phyloP scores from a whole-genome alignment of 176 grass and related monocot species.

The Aegilops bicornis region DNA sequence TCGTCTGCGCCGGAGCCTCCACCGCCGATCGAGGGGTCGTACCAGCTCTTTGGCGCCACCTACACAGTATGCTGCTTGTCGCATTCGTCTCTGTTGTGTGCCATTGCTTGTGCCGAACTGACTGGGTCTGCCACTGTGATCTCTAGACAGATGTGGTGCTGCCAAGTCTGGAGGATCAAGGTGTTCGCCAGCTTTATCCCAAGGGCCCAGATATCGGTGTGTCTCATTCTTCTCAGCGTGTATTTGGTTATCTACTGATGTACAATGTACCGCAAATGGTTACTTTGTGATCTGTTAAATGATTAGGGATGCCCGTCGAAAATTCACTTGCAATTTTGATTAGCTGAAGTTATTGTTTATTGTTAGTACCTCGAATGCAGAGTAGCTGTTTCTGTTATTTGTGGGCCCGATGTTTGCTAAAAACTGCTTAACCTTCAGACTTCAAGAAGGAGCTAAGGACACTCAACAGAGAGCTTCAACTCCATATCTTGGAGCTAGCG shows the following conservation, averaged over 20 bases:
- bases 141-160: constrained; percentile 72
- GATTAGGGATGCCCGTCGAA: no score
- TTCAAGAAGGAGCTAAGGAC: constrained; percentile 88
- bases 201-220: constrained; percentile 62
- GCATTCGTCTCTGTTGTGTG: not conserved
- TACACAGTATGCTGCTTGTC: constrained; percentile 57
- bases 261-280: not conserved
- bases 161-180: constrained; percentile 84
- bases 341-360: no score
- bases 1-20: constrained; percentile 69
- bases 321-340: no score
- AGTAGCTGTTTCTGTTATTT: not conserved
- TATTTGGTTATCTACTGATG: no score
- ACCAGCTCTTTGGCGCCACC: constrained; percentile 57
- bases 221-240: no score
- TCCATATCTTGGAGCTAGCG: constrained; percentile 92
- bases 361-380: no score
- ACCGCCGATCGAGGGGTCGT: constrained; percentile 46
- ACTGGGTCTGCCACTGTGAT: not conserved
- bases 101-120: no score
- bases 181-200: constrained; percentile 79
- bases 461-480: constrained; percentile 91
- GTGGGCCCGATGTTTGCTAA: not conserved
- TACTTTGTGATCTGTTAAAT: constrained; percentile 2
- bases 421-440: constrained; percentile 50